A percentile compares a stretch with the other conserved stretches of the same genome.
These are phyloP conservation scores for Cutaneotrichosporon mucoides DNA, from an alignment of 1,284 basidiomycete genomes.

Conservation along the genomic window DNA sequence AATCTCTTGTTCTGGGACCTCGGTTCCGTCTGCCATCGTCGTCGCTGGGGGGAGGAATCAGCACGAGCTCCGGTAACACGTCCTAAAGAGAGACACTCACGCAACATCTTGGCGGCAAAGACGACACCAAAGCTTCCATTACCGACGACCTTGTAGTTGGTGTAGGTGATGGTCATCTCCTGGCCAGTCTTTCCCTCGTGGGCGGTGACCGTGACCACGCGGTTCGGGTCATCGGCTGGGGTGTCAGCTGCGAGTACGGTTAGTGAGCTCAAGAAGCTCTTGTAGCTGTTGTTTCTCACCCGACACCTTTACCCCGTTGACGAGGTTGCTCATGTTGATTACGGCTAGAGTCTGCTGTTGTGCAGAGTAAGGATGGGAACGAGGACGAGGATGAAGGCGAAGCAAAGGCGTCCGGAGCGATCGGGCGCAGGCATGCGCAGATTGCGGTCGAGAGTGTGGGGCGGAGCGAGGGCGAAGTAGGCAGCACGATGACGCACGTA, in stretches of 20 bases:
- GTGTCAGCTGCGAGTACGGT: not conserved
- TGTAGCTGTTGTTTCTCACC: conserved; percentile 56
- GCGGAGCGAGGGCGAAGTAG: not conserved
- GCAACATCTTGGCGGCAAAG: conserved; percentile 64
- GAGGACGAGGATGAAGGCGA: not conserved
- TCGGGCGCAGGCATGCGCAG: not conserved
- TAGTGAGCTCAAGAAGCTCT: no score
- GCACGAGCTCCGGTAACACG: no score
- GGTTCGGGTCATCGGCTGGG: conserved; percentile 78
- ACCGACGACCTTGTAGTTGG: conserved; percentile 96
- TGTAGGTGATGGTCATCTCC: conserved; percentile 85
- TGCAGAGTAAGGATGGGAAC: not conserved
- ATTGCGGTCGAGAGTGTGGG: not conserved
- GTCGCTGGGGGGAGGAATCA: conserved; percentile 22
- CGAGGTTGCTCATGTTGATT: conserved; percentile 39
- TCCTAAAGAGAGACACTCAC: conserved; percentile 21
- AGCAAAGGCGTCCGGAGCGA: not conserved
- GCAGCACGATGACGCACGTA: not conserved
- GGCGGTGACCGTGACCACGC: conserved; percentile 90
- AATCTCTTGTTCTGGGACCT: conserved; percentile 76
- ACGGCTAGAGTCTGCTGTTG: not conserved
- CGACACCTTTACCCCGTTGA: conserved; percentile 86
- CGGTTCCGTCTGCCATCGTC: conserved; percentile 39
- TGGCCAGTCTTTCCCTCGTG: conserved; percentile 91
- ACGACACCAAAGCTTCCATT: conserved; percentile 99